Conservation (phyloP, 768 basidiomycete species). For the Austroboletus festivus region DNA sequence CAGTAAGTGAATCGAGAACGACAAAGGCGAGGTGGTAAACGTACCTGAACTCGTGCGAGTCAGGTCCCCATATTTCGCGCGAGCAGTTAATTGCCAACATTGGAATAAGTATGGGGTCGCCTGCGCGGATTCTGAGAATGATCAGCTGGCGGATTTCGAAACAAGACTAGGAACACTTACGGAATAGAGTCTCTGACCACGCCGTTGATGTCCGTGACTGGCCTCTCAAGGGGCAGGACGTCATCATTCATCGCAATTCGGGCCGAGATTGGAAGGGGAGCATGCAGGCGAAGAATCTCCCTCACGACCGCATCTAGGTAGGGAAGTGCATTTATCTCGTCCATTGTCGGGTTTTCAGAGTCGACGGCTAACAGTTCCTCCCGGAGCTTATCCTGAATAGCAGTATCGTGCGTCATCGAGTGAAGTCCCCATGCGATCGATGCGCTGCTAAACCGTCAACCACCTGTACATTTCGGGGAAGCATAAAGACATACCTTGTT, state of each 20-base stretch:
- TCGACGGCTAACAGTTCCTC: conserved; percentile 51
- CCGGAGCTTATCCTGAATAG: too few species aligned
- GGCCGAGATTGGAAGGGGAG: conserved; percentile 46
- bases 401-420: too few species aligned
- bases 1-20: too few species aligned
- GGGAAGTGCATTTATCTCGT: conserved; percentile 59
- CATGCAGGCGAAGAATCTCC: conserved; percentile 50
- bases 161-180: conserved; percentile 19
- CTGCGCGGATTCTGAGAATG: conserved; percentile 38
- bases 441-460: too few species aligned
- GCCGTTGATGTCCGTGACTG: conserved; percentile 44
- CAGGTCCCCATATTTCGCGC: conserved; percentile 58
- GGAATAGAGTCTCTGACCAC: conserved; percentile 36
- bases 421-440: too few species aligned
- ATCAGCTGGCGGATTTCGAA: background rate
- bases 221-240: conserved; percentile 45
- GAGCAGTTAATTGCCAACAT: conserved; percentile 52
- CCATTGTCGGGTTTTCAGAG: conserved; percentile 64
- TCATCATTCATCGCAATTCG: conserved; percentile 52
- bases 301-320: conserved; percentile 67
- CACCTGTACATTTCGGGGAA: too few species aligned
- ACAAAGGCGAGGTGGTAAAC: conserved; percentile 4
- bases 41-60: conserved; percentile 58
- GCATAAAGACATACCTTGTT: conserved; percentile 48
- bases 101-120: conserved; percentile 48